A percentile compares a stretch with the other conserved stretches of the same genome.
phyloP scores from a whole-genome alignment of 129 eudicot species.

The Gnaphalium uliginosum region DNA sequence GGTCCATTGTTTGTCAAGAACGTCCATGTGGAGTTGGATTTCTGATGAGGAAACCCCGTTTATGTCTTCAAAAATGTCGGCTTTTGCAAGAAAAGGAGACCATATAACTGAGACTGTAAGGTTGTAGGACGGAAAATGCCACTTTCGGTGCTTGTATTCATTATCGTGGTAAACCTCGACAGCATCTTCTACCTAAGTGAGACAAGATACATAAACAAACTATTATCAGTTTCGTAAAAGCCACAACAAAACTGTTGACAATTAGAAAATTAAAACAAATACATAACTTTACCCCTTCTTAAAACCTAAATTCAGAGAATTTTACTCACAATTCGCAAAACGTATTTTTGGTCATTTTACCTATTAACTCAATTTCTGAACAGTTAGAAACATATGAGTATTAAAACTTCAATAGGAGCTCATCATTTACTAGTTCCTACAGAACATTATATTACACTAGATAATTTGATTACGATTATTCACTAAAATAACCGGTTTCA shows the following conservation, averaged over 20 bases:
- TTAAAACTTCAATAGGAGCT: neutral
- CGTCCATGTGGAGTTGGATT: slow-evolving; percentile 67
- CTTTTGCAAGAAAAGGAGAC: slow-evolving; percentile 90
- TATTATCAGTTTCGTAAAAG: neutral
- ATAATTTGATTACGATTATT: neutral
- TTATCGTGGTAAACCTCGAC: slow-evolving; percentile 67
- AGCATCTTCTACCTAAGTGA: slow-evolving; percentile 74
- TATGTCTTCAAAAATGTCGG: slow-evolving; percentile 69
- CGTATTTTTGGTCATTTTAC: neutral
- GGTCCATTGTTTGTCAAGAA: slow-evolving; percentile 74
- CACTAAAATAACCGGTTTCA: neutral
- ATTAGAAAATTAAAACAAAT: neutral
- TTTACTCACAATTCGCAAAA: neutral
- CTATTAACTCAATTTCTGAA: neutral
- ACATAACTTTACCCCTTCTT: neutral
- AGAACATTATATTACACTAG: neutral
- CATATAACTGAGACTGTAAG: slow-evolving; percentile 65
- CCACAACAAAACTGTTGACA: neutral
- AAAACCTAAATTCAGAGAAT: neutral
- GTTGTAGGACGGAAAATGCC: slow-evolving; percentile 79
- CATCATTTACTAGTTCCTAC: neutral
- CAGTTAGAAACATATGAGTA: neutral
- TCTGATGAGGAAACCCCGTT: slow-evolving; percentile 78
- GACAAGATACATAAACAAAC: neutral
- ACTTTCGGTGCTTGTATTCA: slow-evolving; percentile 63